Base-by-base conservation (phyloP, 371 early-diverging fungal species). In the Zopfochytrium polystomum region DNA sequence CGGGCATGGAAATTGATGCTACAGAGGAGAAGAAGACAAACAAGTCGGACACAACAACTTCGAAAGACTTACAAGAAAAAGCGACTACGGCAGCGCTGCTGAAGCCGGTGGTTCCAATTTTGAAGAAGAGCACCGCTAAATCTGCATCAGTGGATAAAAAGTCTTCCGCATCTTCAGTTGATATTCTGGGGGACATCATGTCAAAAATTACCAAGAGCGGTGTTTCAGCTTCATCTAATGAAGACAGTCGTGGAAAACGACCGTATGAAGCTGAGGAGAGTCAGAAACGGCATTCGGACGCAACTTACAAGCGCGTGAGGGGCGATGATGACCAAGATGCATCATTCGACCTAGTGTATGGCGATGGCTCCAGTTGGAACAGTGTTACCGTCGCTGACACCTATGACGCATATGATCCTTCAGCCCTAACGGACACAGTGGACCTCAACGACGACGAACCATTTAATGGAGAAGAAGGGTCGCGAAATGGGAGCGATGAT, bases 1-100 rank as follows among this genome's bases (percentile, higher is more conserved):
- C 27, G 46, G 57, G 13, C 5, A 25, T 38, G 18, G 13, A 18
- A 20, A 31, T 23, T 30, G 47, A 11, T 22, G 45, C 35, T 51
- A 23, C 23, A n/a, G 38, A 44, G 25, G 46, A 18, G 20, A 31
- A 79, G 33, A 80, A 48, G 9, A 7, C 9, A 22, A 48, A 22
- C 9, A 22, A 48, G 48, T 7, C 9, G 7, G 30, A 7, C 18
- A 54, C 55, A 32, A 26, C 33, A n/a, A 54, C 2, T 30, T 5
- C 3, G 20, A 26, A 15, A 27, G 34, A 34, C 6, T 23, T 5
- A 13, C 6, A 3, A 6, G 54, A 52, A 32, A 7, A 30, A 7
- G 11, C 13, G 60, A n/a, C 5, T n/a, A 58, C 11, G 52, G n/a
- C 7, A 11, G 30, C 18, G 51, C 9, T 22, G 7, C 7, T 48